Evolutionary conservation across 2,329 filamentous ascomycete species (phyloP), one percentile per base, ranked within the genome.

Genomic region (Gliomastix tumulicola): DNA sequence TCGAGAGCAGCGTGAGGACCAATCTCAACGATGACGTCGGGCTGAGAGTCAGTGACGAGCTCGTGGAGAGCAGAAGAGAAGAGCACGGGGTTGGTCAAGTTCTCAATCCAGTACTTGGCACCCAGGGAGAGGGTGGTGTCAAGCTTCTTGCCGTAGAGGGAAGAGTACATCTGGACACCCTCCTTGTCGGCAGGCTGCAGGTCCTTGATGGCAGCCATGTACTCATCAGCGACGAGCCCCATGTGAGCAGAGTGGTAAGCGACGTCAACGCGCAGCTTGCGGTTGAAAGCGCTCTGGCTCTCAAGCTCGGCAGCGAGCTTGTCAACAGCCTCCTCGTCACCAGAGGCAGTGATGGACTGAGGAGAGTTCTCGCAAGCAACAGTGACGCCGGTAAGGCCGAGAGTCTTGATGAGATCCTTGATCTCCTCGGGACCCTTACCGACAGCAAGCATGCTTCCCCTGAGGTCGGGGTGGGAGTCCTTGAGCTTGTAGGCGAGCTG

Each of bases 391-490:
- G 13, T n/a, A 13, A 15, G 18, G 8, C 16, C 21, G 17, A 30
- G 23, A 6, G 22, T 28, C 28, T 34, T 19, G 15, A 34, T 27
- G 17, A 16, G 15, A 4, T 25, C 25, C 3, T n/a, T 9, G 4
- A 38, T 22, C 5, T 37, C 41, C 20, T 41, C 36, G 17, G 63
- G 58, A 27, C 56, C 63, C 2, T 62, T 59, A 3, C 69, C 74
- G 4, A 76, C 69, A 1, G 74, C 74, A 49, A 76, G 60, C 75
- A 79, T 79, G 7, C 63, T 54, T 0, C 74, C 74, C 5, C 55
- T 54, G 1, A 69, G 18, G 25, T 20, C 17, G 38, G 21, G 21
- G 33, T 27, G 25, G 25, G 25, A 28, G 57, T 68, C 32, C 44
- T 69, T 69, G 19, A 71, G 49, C 12, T 70, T 69, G 49, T 72